Conservation (phyloP, 352 stramenopile genomes). For the Globisporangium perplexum region DNA sequence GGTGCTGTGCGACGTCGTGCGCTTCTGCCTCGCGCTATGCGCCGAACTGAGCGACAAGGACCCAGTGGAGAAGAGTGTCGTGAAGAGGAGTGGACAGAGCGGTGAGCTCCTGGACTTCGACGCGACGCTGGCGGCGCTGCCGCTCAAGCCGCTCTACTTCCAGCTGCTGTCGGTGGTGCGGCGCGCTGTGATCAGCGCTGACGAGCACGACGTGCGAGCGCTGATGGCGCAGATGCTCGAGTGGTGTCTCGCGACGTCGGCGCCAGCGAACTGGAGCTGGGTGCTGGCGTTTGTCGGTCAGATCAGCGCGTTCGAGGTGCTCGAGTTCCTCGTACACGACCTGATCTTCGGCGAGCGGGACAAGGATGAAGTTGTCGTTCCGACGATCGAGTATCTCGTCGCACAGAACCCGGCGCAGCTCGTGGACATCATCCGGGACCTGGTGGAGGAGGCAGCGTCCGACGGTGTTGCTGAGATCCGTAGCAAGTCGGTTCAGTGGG, state of each 20-base stretch:
- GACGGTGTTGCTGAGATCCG: conserved; percentile 1
- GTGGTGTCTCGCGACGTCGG: conserved; percentile 28
- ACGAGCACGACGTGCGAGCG: conserved; percentile 14
- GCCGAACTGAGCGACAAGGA: conserved; percentile 37
- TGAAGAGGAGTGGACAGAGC: conserved; percentile 1
- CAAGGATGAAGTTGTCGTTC: conserved; percentile 14
- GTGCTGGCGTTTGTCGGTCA: conserved; percentile 36
- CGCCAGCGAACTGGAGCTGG: conserved; percentile 42
- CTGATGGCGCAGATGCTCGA: conserved; percentile 37
- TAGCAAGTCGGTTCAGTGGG: conserved; percentile 1
- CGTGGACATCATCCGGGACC: conserved; percentile 39
- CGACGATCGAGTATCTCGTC: conserved; percentile 34
- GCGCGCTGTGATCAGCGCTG: conserved; percentile 28
- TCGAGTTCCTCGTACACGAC: conserved; percentile 43
- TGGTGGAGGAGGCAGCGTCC: conserved; percentile 23
- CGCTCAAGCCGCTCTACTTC: conserved; percentile 38
- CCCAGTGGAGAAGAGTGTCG: conserved; percentile 20
- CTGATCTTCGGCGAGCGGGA: conserved; percentile 14
- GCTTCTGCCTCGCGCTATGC: conserved; percentile 34
- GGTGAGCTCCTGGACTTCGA: conserved; percentile 21
- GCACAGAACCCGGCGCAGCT: conserved; percentile 33
- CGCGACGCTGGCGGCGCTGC: conserved; percentile 27
- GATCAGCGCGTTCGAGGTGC: conserved; percentile 33
- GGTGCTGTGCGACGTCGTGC: conserved; percentile 36
- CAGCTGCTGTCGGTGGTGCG: conserved; percentile 35